Base-by-base conservation (phyloP, 352 stramenopile species). In the Globisporangium ultimum region DNA sequence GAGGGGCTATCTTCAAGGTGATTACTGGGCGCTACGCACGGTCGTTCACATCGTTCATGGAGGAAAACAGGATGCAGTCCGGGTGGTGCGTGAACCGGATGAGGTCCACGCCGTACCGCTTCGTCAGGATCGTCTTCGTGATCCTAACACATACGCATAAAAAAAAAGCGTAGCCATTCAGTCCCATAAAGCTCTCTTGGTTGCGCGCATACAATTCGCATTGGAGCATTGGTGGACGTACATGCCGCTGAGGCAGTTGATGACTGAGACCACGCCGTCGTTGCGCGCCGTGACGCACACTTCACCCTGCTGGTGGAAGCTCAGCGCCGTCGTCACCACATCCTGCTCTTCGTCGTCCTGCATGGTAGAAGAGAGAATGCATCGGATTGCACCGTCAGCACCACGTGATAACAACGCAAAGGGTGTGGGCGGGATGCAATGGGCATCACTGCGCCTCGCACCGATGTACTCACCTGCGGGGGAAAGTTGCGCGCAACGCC, bases 31-130 rank as follows among this genome's bases (percentile, higher is more conserved):
- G 13, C 6, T 53, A 69, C 79, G 54, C 73, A 92, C 85, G 58
- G 48, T 93, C 82, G 53, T 89, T 89, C 3, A 71, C 70, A 48
- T 71, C 74, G 58, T 93, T 93, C 13, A 73, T 58, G 14, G 86
- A 93, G 2, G 86, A 90, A 67, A 91, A 95, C 47, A 95, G 70
- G n/a, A 95, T 73, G 60, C 84, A 93, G 68, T 95, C 86, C 1
- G 82, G 66, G 53, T 93, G 86, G 52, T 95, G 86, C 42, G 82
- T 93, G 57, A 87, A 93, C 47, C 71, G 72, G 60, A 93, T 70
- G 54, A 93, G 71, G 42, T 88, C 86, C 48, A 89, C 78, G 50
- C 86, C 86, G 53, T 93, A 95, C 57, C 79, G 80, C 66, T 93
- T 92, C 43, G 82, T 88, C 52, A 92, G 76, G 58, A 95, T 90